Conservation (phyloP, 306 rosid species). For the Castanea mollissima region DNA sequence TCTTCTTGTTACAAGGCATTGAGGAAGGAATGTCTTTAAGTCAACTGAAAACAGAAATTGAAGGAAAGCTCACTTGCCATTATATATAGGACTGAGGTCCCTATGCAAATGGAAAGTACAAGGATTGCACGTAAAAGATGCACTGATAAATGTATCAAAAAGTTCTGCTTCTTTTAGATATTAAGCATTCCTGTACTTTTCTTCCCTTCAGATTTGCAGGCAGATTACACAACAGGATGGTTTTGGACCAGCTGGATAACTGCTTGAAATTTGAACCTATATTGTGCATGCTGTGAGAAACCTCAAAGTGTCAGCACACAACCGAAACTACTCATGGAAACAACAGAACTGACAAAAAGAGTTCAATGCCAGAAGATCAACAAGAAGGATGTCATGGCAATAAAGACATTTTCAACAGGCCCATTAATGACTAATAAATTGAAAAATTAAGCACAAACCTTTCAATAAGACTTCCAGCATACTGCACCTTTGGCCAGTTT, state of each 20-base stretch:
- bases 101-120: background rate
- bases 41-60: background rate
- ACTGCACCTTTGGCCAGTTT: background rate
- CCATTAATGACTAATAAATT: background rate
- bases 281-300: background rate
- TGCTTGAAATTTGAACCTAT: background rate
- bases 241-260: background rate
- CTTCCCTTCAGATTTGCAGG: background rate
- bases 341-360: background rate
- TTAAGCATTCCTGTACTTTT: background rate
- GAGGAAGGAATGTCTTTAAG: background rate
- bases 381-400: background rate
- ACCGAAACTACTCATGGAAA: background rate
- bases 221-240: background rate
- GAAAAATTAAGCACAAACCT: background rate
- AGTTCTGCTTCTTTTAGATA: background rate
- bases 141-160: background rate
- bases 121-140: background rate
- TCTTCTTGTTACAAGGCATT: background rate
- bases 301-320: background rate
- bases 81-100: background rate
- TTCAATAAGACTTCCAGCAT: background rate
- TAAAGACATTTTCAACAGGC: background rate
- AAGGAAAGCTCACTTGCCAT: background rate
- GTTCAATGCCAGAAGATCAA: background rate